phyloP scores from a whole-genome alignment of 225 moss, liverwort and hornwort genomes.

The Thuidium tamariscinum region DNA sequence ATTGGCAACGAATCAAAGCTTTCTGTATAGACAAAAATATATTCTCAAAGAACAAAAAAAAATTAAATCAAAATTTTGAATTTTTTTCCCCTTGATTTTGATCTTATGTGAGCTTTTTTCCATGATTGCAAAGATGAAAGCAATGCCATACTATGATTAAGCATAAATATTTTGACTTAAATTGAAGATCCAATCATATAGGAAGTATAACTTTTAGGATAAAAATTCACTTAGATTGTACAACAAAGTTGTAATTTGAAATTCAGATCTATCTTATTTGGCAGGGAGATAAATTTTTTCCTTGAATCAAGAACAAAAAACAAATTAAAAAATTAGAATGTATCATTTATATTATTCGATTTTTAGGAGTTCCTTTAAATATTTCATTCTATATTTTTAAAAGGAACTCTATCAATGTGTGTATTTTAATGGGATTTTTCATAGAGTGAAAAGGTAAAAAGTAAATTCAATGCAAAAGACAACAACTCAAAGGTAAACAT shows the following conservation, averaged over 20 bases:
- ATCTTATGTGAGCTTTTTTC: too few species aligned
- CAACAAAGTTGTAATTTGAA: not conserved
- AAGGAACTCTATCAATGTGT: not conserved
- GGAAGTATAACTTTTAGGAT: accelerated
- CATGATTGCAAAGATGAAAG: too few species aligned
- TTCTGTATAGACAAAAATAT: too few species aligned
- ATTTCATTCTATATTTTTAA: not conserved
- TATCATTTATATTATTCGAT: not conserved
- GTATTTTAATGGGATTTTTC: not conserved
- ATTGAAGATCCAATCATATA: not conserved
- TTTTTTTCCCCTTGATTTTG: too few species aligned
- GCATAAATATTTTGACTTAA: not conserved
- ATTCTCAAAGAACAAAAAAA: too few species aligned
- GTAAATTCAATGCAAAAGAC: not conserved
- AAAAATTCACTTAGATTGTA: not conserved
- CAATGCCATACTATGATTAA: too few species aligned
- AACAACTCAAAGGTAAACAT: accelerated
- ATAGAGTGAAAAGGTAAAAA: too few species aligned
- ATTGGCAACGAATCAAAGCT: too few species aligned
- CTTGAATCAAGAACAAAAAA: accelerated
- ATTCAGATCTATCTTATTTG: accelerated
- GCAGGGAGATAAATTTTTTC: not conserved
- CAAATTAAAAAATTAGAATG: accelerated
- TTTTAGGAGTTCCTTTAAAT: not conserved
- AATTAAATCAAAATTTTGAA: too few species aligned